Base-by-base conservation (phyloP, 2,329 filamentous ascomycete species). In the Ascochyta clinopodiicola region DNA sequence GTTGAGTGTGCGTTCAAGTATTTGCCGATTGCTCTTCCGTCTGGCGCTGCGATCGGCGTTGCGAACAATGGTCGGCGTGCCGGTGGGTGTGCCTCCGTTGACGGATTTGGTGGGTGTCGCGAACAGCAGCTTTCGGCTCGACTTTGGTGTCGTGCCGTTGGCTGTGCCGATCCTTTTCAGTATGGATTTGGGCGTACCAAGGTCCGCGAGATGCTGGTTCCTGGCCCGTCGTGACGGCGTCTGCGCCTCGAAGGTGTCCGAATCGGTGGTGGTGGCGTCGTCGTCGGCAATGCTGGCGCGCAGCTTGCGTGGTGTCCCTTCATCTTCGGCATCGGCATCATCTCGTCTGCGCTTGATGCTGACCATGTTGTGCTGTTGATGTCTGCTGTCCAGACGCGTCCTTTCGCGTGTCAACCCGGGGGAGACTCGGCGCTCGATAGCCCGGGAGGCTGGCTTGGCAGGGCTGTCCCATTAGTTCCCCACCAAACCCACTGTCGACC, bases 1-100 rank as follows among this genome's bases (percentile, higher is more conserved):
- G 19, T 83, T 82, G 10, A 89, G 81, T 6, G 87, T 86, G 38
- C 87, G 87, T 69, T 93, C 87, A 34, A 96, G 88, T 46, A 97
- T 78, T 3, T 86, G 85, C 46, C 87, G 83, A 21, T 89, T 90
- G 72, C 91, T 96, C 80, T 96, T 97, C 69, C 88, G 88, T 67
- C 90, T 86, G 2, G 93, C 94, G 5, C 93, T 97, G 44, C 90
- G 87, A 76, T 97, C 92, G 19, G 89, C 89, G 61, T 91, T 89
- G 59, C 83, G 85, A 37, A 84, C 81, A 62, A 86, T 83, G 34
- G 85, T 84, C 0, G 90, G 88, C 1, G 88, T 91, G 44, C 68
- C 72, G 21, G 68, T 63, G 4, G 69, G 64, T 2, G 66, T 68
- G 6, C 76, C 71, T 31, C 71, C 66, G n/a, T 69, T 65, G 21